These are phyloP conservation scores for Pichia sp. DNA, from an alignment of 1,139 yeast species.

Conservation along the genomic window DNA sequence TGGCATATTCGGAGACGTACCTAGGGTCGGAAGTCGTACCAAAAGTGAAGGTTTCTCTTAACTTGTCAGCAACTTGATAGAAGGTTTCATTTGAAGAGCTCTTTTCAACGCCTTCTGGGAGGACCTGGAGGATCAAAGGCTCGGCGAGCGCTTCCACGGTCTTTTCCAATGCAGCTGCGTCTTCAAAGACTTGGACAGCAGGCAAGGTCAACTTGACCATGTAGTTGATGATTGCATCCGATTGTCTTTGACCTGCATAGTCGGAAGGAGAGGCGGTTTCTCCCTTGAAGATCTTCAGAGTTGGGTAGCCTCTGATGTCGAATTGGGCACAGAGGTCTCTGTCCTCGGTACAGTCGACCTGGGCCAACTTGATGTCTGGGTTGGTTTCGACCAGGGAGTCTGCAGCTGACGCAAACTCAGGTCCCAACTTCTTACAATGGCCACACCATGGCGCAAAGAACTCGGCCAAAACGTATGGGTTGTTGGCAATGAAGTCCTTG, in stretches of 20 bases:
- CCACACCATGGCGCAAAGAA: constrained; percentile 99
- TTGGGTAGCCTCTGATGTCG: constrained; percentile 87
- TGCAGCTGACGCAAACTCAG: constrained; percentile 86
- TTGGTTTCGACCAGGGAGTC: constrained; percentile 58
- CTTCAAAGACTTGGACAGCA: constrained; percentile 54
- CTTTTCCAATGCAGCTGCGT: constrained; percentile 47
- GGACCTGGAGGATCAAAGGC: constrained; percentile 53
- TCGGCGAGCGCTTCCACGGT: constrained; percentile 43
- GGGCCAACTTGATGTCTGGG: constrained; percentile 73
- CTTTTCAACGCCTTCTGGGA: constrained; percentile 38
- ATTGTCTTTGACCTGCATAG: constrained; percentile 81
- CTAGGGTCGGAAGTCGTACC: constrained; percentile 50
- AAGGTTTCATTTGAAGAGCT: constrained; percentile 42
- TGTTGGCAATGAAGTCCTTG: constrained; percentile 58
- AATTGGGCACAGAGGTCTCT: constrained; percentile 71
- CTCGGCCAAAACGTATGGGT: constrained; percentile 85
- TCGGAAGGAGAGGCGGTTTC: constrained; percentile 44
- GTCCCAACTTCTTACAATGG: constrained; percentile 91
- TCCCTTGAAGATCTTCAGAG: constrained; percentile 80
- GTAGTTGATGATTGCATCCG: constrained; percentile 70
- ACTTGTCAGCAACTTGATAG: constrained; percentile 47
- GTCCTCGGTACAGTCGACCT: constrained; percentile 89
- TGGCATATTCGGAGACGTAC: constrained; percentile 42
- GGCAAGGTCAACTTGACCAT: constrained; percentile 85
- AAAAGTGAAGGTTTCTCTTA: constrained; percentile 62